Percentiles rank a stretch among this genome's conserved stretches.
Evolutionary conservation across 2,329 filamentous ascomycete species (phyloP).

Genomic region (Colletotrichum lini): DNA sequence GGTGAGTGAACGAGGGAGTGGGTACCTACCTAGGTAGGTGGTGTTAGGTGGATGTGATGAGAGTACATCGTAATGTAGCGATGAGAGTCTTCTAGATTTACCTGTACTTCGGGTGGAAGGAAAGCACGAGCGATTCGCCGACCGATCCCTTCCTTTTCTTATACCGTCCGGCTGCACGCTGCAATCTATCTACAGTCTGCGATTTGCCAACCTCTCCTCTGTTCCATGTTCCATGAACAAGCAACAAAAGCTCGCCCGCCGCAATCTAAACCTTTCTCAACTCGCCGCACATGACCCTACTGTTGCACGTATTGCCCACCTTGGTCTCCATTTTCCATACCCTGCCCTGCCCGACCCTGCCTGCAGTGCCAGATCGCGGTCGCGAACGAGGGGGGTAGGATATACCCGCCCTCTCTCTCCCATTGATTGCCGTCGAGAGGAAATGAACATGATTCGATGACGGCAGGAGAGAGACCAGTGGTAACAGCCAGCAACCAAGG

Average conservation of each 20-base stretch:
- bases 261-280: conserved; percentile 21
- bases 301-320: not conserved
- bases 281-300: conserved; percentile 14
- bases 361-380: conserved; percentile 24
- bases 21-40: too few species aligned
- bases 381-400: conserved; percentile 11
- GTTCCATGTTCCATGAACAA: not conserved
- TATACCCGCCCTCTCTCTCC: not conserved
- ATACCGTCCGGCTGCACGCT: conserved; percentile 3
- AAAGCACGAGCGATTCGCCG: conserved; percentile 34
- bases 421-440: not conserved
- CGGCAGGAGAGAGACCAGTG: too few species aligned
- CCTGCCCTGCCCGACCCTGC: not conserved
- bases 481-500: too few species aligned
- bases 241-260: conserved; percentile 23
- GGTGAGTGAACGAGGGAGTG: not conserved
- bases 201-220: conserved; percentile 2
- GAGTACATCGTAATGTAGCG: too few species aligned
- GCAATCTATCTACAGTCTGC: not conserved
- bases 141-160: conserved; percentile 1
- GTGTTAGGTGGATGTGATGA: too few species aligned
- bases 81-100: conserved; percentile 9
- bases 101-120: conserved; percentile 21
- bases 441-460: not conserved
- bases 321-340: too few species aligned